phyloP scores from a whole-genome alignment of 441 rosid species.

The Melastoma candidum region DNA sequence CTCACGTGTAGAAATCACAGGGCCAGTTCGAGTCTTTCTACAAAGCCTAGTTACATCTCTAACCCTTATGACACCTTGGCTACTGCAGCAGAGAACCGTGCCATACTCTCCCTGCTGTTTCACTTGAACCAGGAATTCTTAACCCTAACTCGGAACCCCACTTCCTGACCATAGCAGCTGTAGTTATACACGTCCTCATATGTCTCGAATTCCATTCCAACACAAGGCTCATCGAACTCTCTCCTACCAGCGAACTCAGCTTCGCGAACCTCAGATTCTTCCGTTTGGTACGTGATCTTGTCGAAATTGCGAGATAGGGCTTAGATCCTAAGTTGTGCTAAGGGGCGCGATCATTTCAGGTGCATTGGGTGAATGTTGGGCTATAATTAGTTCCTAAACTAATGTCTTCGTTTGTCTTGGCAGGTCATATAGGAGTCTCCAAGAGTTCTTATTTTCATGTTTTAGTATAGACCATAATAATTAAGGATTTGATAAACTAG shows the following conservation, averaged over 20 bases:
- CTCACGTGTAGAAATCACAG: slow-evolving; percentile 91
- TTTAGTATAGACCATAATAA: too few species aligned
- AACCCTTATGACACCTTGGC: slow-evolving; percentile 80
- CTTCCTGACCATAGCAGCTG: slow-evolving; percentile 72
- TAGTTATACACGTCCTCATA: slow-evolving; percentile 92
- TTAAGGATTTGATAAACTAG: too few species aligned
- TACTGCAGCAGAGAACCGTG: slow-evolving; percentile 86
- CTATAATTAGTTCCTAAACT: too few species aligned
- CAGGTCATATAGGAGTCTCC: too few species aligned
- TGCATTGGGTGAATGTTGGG: too few species aligned
- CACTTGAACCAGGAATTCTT: slow-evolving; percentile 93
- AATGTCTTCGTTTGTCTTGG: too few species aligned
- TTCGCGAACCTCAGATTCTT: slow-evolving; percentile 24
- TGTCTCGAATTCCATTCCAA: slow-evolving; percentile 94
- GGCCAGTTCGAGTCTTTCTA: slow-evolving; percentile 86
- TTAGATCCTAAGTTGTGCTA: too few species aligned
- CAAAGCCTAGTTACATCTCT: slow-evolving; percentile 71
- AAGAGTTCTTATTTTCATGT: too few species aligned
- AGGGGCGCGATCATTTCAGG: too few species aligned
- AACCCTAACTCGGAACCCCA: slow-evolving; percentile 78
- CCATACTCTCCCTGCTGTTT: slow-evolving; percentile 80
- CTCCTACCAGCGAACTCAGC: slow-evolving; percentile 34
- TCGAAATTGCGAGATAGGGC: too few species aligned
- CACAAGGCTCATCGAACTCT: slow-evolving; percentile 74
- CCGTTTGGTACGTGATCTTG: too few species aligned